Base-by-base conservation (phyloP, 306 rosid genomes). In the Trifolium fragiferum region DNA sequence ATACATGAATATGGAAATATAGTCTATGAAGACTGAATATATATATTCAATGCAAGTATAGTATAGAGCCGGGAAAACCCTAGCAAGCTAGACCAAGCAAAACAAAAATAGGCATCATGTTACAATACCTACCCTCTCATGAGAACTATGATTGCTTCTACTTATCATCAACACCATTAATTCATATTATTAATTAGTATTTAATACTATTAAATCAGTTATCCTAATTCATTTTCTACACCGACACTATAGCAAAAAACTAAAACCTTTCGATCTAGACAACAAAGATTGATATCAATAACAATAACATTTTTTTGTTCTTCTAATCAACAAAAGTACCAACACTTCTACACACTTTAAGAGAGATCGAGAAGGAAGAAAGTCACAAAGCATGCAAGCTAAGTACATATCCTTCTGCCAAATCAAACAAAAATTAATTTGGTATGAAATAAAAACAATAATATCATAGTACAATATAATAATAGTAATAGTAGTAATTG, bases 371-470 rank as follows among this genome's bases (percentile, higher is more conserved):
- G 74, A 30, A 13, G 12, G 18, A 4, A 60, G 72, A 60, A 13
- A 38, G 30, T 19, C 55, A 41, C 23, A 69, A 12, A 76, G 44
- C 80, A 43, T 50, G 75, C n/a, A 66, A 33, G 14, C 67, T 19
- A 65, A 38, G 70, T 38, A 66, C 21, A 50, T 43, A 77, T 63
- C 54, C 60, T 70, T 61, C 53, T 14, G 49, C 66, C 1, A 80
- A 72, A 44, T 62, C 50, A 54, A 82, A 78, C 80, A 44, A 55
- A 74, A 72, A 46, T 50, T 71, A 44, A 13, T 44, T 13, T 66
- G 76, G 76, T 66, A 66, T 70, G 55, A 67, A 73, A 23, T 37
- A 11, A 35, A 41, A 30, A 62, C 12, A 7, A 53, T 23, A 54
- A 74, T 40, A 55, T 6, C 57, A 68, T 75, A 25, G 75, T 19